phyloP scores from a whole-genome alignment of 202 grass and related monocot genomes.

The Brachypodium distachyon region DNA sequence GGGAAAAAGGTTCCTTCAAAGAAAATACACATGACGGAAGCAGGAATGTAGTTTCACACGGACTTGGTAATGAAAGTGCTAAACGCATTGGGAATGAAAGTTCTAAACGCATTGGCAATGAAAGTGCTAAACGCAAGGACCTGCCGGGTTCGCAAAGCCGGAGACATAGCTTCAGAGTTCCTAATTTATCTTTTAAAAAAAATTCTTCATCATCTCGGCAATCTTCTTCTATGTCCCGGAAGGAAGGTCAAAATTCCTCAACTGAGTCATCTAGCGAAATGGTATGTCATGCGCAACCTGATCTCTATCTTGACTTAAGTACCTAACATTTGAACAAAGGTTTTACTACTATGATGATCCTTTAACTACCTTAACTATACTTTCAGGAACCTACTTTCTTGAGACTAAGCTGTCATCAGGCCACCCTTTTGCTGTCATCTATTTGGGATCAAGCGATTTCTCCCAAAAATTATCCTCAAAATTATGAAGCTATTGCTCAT shows the following conservation, averaged over 20 bases:
- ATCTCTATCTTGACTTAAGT: background rate
- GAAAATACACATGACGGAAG: slow-evolving; percentile 22
- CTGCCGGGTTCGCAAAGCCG: slow-evolving; percentile 31
- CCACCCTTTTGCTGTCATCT: slow-evolving; percentile 47
- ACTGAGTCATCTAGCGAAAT: slow-evolving; percentile 2
- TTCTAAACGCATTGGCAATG: slow-evolving; percentile 15
- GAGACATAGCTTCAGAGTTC: slow-evolving; percentile 24
- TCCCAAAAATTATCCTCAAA: slow-evolving; percentile 43
- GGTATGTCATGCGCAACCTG: background rate
- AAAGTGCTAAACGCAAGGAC: slow-evolving; percentile 21
- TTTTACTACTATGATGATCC: background rate
- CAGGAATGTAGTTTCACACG: background rate
- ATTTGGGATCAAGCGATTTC: slow-evolving; percentile 54
- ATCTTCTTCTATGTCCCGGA: slow-evolving; percentile 11
- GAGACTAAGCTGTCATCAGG: slow-evolving; percentile 46
- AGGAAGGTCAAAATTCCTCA: slow-evolving; percentile 32
- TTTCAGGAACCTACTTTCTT: slow-evolving; percentile 35
- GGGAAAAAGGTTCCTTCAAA: slow-evolving; percentile 31
- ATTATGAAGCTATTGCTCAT: slow-evolving; percentile 65
- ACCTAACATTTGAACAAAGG: background rate
- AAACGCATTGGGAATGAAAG: slow-evolving; percentile 8
- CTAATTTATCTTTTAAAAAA: background rate
- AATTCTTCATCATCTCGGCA: slow-evolving; percentile 5
- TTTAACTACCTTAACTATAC: background rate
- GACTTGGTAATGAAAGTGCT: no score